Percentiles rank a stretch among this genome's conserved stretches.
Evolutionary conservation across 805 yeast genomes (phyloP).

Genomic region (Clavispora vitiphila): DNA sequence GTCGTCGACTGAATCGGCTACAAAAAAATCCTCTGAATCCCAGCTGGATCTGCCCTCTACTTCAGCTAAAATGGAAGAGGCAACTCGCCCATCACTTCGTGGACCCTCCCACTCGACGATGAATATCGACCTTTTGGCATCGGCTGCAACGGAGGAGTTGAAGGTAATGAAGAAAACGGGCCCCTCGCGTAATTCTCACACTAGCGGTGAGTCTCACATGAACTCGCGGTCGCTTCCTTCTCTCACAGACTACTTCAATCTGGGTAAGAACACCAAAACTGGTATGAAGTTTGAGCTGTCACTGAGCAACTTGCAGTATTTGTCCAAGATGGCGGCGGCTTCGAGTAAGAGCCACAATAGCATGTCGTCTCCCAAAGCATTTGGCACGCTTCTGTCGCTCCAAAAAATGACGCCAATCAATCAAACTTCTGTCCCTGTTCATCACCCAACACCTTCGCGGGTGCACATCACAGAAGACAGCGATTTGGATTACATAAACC

Average conservation of each 20-base stretch:
- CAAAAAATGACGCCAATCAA: constrained; percentile 55
- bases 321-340: constrained; percentile 35
- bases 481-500: constrained; percentile 44
- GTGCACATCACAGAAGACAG: constrained; percentile 34
- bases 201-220: constrained; percentile 3
- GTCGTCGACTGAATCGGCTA: neutral
- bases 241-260: constrained; percentile 42
- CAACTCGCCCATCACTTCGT: neutral
- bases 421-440: constrained; percentile 6
- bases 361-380: constrained; percentile 22
- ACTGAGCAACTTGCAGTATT: constrained; percentile 26
- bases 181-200: constrained; percentile 5
- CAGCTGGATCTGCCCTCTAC: neutral
- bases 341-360: constrained; percentile 14
- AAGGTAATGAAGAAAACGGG: constrained; percentile 31
- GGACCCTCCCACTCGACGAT: constrained; percentile 14
- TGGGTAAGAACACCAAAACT: constrained; percentile 9
- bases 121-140: constrained; percentile 48
- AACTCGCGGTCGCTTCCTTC: constrained; percentile 52
- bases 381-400: constrained; percentile 42
- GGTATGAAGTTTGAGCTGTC: constrained; percentile 12
- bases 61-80: constrained; percentile 3
- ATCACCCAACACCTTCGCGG: constrained; percentile 14
- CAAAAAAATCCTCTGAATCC: neutral
- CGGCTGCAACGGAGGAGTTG: constrained; percentile 53